Base-by-base conservation (phyloP, 495 filamentous ascomycete genomes). In the Gamarada debralockiae region DNA sequence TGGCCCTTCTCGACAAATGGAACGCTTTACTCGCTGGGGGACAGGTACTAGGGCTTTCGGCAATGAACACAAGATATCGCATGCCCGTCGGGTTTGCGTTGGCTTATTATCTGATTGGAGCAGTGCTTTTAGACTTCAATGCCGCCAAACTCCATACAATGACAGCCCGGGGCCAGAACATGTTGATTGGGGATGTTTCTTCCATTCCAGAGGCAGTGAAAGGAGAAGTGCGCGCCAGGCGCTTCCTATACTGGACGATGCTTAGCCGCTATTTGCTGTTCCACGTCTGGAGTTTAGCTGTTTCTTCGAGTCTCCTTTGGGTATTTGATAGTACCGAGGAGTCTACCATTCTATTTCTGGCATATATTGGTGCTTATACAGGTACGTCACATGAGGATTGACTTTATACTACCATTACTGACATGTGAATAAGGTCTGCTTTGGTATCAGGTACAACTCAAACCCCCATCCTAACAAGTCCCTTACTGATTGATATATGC, bases 1-100 rank as follows among this genome's bases (percentile, higher is more conserved):
- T 81, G 34, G 80, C 80, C 12, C 74, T 84, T 20, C 63, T 81
- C 25, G 80, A 84, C 58, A 80, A 80, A 45, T 84, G 80, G 80
- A 57, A 76, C 15, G 66, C 73, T 15, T 51, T 83, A 15, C 54
- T 82, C 5, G 71, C 69, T 38, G 77, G 79, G 21, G 69, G 67
- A 20, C 60, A 67, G 17, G 59, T 75, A 0, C 55, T 78, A 20
- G 74, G 73, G 55, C 63, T 81, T 14, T 69, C 70, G 0, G 61
- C 66, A 7, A 60, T 64, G 7, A 45, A 64, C 47, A 65, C 72
- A 27, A 58, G 66, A 1, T 73, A 70, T 47, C 73, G 80, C 8
- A 67, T 80, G 57, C 69, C 78, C 23, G 73, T 77, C 17, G 80
- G 80, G 2, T 81, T 81, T 60, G 77, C 75, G 17, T 63, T 84